Conservation (phyloP, 108 stramenopile genomes). For the Cyclotella sp. region DNA sequence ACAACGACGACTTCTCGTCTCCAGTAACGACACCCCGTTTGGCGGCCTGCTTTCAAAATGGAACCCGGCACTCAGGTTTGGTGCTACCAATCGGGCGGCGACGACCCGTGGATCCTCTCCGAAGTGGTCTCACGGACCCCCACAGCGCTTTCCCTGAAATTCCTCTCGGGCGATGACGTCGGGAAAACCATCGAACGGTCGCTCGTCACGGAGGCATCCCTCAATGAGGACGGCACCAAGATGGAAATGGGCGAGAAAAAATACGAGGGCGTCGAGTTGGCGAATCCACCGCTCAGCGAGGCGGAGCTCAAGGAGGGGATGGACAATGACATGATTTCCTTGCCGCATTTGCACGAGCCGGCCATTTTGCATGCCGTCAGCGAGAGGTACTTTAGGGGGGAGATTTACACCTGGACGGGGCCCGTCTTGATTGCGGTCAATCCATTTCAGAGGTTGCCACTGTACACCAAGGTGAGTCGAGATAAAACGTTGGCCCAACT, state of each 20-base stretch:
- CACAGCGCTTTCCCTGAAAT: conserved; percentile 58
- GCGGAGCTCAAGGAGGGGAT: conserved; percentile 77
- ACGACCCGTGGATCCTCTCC: conserved; percentile 87
- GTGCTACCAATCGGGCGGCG: conserved; percentile 73
- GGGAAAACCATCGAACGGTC: conserved; percentile 57
- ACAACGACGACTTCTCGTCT: too few species aligned
- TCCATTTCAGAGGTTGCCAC: conserved; percentile 93
- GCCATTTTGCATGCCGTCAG: conserved; percentile 94
- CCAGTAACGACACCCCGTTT: too few species aligned
- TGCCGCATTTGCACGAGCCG: conserved; percentile 99
- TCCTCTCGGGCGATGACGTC: conserved; percentile 53
- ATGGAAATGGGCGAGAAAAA: conserved; percentile 41
- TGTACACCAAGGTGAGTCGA: conserved; percentile 87
- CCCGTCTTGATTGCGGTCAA: conserved; percentile 99
- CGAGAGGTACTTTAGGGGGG: conserved; percentile 86
- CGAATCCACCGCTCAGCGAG: conserved; percentile 74
- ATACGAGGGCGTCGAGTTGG: conserved; percentile 88
- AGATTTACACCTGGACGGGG: conserved; percentile 99
- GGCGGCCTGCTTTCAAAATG: conserved; percentile 44
- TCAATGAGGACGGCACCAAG: conserved; percentile 51
- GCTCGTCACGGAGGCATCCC: conserved; percentile 33
- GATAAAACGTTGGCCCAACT: not conserved
- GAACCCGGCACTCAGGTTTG: conserved; percentile 87
- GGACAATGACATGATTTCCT: conserved; percentile 93
- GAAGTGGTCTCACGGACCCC: conserved; percentile 75